phyloP scores from a whole-genome alignment of 1,284 basidiomycete species.

The Apiotrichum brassicae region DNA sequence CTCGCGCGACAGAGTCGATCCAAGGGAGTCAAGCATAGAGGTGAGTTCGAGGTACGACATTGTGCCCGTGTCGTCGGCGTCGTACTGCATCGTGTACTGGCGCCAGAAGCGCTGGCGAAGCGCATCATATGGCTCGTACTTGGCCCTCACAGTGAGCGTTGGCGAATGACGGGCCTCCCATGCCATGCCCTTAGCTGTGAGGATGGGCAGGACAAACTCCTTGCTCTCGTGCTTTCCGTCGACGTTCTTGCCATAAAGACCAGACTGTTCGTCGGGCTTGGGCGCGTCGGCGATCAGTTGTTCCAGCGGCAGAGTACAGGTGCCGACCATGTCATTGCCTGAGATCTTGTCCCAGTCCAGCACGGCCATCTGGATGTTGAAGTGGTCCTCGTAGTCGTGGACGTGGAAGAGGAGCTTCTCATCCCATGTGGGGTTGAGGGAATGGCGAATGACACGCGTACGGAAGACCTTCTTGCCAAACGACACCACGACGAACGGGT shows the following conservation, averaged over 20 bases:
- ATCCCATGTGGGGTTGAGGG: constrained; percentile 85
- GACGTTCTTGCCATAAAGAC: constrained; percentile 60
- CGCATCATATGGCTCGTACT: constrained; percentile 89
- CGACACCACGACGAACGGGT: constrained; percentile 90
- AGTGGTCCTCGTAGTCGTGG: constrained; percentile 71
- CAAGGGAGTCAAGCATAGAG: constrained; percentile 95
- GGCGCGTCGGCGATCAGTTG: constrained; percentile 68
- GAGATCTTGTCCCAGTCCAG: constrained; percentile 85
- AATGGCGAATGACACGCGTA: constrained; percentile 81
- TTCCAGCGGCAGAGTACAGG: constrained; percentile 61
- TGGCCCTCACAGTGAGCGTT: constrained; percentile 58
- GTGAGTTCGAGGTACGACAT: constrained; percentile 81
- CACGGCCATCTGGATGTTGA: constrained; percentile 70
- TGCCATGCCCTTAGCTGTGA: constrained; percentile 38
- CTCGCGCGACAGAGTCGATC: constrained; percentile 75
- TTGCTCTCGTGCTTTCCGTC: constrained; percentile 59
- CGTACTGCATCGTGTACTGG: constrained; percentile 83
- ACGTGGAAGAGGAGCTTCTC: constrained; percentile 96
- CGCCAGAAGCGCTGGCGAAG: constrained; percentile 88
- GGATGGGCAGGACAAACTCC: constrained; percentile 54
- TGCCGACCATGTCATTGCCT: constrained; percentile 79
- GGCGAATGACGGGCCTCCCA: constrained; percentile 47
- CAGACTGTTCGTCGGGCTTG: constrained; percentile 63
- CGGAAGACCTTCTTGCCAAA: constrained; percentile 97
- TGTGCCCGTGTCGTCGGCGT: constrained; percentile 72